Conservation (phyloP, 768 basidiomycete genomes). For the Fistulinella prunicolor region DNA sequence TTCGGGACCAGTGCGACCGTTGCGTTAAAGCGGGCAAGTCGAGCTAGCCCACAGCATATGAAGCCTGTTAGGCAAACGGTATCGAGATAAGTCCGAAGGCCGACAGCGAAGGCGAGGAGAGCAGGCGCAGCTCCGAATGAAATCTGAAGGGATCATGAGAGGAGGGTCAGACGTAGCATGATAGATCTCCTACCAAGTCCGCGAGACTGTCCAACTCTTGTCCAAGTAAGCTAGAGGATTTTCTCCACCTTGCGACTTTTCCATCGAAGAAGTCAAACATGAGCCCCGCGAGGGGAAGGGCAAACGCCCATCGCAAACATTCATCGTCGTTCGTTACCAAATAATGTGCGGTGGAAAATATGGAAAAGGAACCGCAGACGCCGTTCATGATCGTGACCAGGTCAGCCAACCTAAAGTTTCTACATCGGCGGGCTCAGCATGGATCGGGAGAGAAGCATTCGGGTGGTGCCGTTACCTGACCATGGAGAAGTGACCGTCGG, state of each 20-base stretch:
- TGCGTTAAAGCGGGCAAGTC: constrained; percentile 97
- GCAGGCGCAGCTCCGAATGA: constrained; percentile 98
- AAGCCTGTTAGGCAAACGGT: constrained; percentile 83
- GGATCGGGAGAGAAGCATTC: constrained; percentile 11
- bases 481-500: constrained; percentile 94
- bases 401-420: constrained; percentile 97
- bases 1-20: constrained; percentile 94
- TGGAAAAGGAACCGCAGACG: constrained; percentile 93
- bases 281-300: constrained; percentile 87
- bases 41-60: constrained; percentile 94
- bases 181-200: constrained; percentile 61
- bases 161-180: constrained; percentile 3
- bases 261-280: constrained; percentile 98
- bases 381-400: constrained; percentile 99
- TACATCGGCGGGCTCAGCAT: constrained; percentile 32
- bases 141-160: constrained; percentile 51
- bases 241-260: constrained; percentile 96
- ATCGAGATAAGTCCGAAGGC: constrained; percentile 89
- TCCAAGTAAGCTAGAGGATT: constrained; percentile 91
- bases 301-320: constrained; percentile 83
- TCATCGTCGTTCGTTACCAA: constrained; percentile 74
- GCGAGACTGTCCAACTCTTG: constrained; percentile 98
- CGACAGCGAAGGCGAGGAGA: constrained; percentile 86
- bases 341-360: constrained; percentile 92
- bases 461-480: constrained; percentile 63